Percentiles rank a stretch among this genome's conserved stretches.
These are phyloP conservation scores for Phialophora verrucosa DNA, from an alignment of 2,329 filamentous ascomycete species.

Conservation along the genomic window DNA sequence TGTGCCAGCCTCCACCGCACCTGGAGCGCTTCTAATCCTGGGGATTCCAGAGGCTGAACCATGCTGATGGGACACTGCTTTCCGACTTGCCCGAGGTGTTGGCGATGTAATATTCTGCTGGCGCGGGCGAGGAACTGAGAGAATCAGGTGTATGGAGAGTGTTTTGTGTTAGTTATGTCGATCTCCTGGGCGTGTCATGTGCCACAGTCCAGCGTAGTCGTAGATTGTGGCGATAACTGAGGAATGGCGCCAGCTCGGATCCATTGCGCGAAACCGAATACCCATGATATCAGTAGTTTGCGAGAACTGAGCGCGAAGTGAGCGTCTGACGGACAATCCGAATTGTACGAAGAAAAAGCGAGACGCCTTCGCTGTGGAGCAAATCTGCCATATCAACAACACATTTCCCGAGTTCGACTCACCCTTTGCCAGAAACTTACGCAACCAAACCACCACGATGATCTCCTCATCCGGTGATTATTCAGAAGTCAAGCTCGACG, in stretches of 20 bases:
- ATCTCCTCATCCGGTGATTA: not conserved
- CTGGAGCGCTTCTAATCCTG: slow-evolving; percentile 2
- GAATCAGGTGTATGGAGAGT: not conserved
- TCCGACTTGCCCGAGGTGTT: not conserved
- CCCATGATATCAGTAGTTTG: not conserved
- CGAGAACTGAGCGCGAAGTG: not conserved
- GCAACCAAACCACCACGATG: not conserved
- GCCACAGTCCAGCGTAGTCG: not conserved
- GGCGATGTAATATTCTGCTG: not conserved
- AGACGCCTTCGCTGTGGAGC: not conserved
- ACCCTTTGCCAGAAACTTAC: not conserved
- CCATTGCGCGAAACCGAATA: not conserved
- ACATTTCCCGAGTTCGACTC: not conserved
- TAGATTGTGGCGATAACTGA: not conserved
- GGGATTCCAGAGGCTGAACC: not conserved
- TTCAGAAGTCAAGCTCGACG: slow-evolving; percentile 5
- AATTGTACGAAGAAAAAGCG: not conserved
- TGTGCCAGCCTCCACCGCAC: slow-evolving; percentile 3
- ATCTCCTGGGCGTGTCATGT: not conserved
- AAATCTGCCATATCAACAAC: not conserved
- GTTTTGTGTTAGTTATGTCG: not conserved
- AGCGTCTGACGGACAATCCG: not conserved
- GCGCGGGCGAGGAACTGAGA: not conserved
- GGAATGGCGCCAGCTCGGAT: not conserved
- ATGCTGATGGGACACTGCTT: not conserved